Conservation (phyloP, 2,329 filamentous ascomycete genomes). For the Hansfordia pulvinata region DNA sequence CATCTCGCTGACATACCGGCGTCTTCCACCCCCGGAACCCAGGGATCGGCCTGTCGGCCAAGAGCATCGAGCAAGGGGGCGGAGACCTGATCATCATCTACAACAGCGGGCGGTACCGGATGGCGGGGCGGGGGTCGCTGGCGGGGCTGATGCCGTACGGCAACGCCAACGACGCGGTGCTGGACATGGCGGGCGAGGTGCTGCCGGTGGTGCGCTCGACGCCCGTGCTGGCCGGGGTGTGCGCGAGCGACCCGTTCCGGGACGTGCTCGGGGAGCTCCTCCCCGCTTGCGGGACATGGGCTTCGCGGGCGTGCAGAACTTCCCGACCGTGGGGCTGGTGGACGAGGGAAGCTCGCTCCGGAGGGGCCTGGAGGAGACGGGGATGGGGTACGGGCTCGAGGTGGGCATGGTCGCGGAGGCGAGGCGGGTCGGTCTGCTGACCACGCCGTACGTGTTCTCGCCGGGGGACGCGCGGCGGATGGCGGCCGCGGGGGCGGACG, state of each 20-base stretch:
- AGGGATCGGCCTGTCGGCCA: slow-evolving; percentile 58
- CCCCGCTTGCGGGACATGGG: slow-evolving; percentile 46
- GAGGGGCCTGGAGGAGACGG: slow-evolving; percentile 55
- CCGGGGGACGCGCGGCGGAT: slow-evolving; percentile 47
- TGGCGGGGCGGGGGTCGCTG: slow-evolving; percentile 57
- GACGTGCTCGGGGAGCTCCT: slow-evolving; percentile 45
- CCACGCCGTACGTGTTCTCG: slow-evolving; percentile 58
- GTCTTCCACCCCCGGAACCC: not conserved
- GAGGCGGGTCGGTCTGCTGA: slow-evolving; percentile 44
- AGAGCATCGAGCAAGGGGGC: slow-evolving; percentile 55
- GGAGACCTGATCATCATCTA: slow-evolving; percentile 60
- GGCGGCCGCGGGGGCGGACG: slow-evolving; percentile 50
- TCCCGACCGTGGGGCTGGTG: slow-evolving; percentile 59
- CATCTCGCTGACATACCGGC: not conserved
- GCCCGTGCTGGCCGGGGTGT: slow-evolving; percentile 58
- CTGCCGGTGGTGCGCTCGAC: slow-evolving; percentile 49
- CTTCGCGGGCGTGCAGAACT: slow-evolving; percentile 60
- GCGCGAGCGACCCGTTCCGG: slow-evolving; percentile 56
- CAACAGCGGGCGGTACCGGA: slow-evolving; percentile 59
- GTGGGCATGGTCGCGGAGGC: slow-evolving; percentile 54
- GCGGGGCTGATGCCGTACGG: slow-evolving; percentile 60
- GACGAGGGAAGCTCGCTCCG: slow-evolving; percentile 47
- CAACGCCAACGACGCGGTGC: slow-evolving; percentile 55
- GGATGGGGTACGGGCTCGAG: slow-evolving; percentile 54
- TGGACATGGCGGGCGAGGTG: slow-evolving; percentile 57